Base-by-base conservation (phyloP, 495 filamentous ascomycete species). In the Aspergillus hancockii region DNA sequence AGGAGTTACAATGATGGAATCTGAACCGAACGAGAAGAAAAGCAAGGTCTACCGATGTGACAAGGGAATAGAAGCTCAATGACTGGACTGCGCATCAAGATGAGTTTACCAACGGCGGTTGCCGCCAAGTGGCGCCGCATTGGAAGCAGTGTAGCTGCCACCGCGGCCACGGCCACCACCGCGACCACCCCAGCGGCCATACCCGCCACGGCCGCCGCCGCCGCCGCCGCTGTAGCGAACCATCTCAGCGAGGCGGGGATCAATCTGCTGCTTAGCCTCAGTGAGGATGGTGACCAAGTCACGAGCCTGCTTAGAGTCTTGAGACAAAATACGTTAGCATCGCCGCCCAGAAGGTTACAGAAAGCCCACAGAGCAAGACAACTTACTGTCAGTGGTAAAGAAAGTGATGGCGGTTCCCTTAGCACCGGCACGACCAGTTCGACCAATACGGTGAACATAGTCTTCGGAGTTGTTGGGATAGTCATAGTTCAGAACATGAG, bases 401-500 rank as follows among this genome's bases (percentile, higher is more conserved):
- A 97, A 81, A 16, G 94, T 97, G 67, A 96, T 91, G 59, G 93
- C 93, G 59, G 90, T 86, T 63, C 93, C 93, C 53, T 85, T 86
- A 65, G 91, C 90, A 64, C 94, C 94, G 50, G 94, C 94, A 73
- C 93, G 88, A 61, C 92, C 93, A 36, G 93, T 98, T 73, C 92
- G 86, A 64, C 89, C 94, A 74, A 98, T 98, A 63, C 94, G 90
- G 71, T 98, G 94, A 60, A 98, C 92, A 64, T 98, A 98, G 69
- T 97, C 93, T 77, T 98, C 93, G 77, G 94, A 98, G 82, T 98
- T 98, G 83, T 98, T 97, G 73, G 94, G 94, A 75, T 97, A 97
- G 78, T 98, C 94, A 90, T 97, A 98, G 88, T 98, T 98, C 79
- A 98, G 84, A 80, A 98, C 94, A 81, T 98, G 94, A 77, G 93